Base-by-base conservation (phyloP, 2,329 filamentous ascomycete genomes). In the Xylaria sp. region DNA sequence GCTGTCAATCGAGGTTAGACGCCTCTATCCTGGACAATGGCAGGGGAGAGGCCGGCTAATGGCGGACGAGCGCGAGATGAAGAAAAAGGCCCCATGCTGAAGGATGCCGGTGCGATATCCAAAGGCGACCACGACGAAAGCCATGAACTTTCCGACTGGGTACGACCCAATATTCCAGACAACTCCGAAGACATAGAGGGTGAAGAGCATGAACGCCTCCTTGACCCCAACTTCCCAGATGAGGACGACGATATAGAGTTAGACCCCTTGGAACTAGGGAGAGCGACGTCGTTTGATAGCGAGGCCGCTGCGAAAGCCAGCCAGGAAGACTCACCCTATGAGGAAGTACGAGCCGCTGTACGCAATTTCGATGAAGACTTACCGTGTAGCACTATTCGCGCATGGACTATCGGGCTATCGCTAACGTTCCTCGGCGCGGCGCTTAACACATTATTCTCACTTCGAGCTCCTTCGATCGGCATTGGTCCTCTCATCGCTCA, bases 331-430 rank as follows among this genome's bases (percentile, higher is more conserved):
- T 90, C 87, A 2, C 88, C 87, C 0, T 90, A 90, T 69, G 83
- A 87, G 28, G 87, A 90, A 74, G 87, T 89, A 51, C 80, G 85
- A 49, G 86, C 87, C 35, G 87, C 87, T 7, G 87, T 89, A 2
- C 80, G 80, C 55, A 89, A 89, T 72, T 86, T 84, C 68, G 87
- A 90, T 72, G 84, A 89, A 68, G 83, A 87, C 49, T 72, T 89
- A 25, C 88, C 87, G 0, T 88, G 86, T 76, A 89, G 88, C 72
- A 90, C 88, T 0, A 77, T 89, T 31, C 82, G 87, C 43, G 87
- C 86, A 17, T 90, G 87, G 87, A 80, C 80, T 1, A 88, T 90
- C 63, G 87, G 87, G 3, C 68, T 89, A 54, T 66, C 76, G 3
- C 79, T 89, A 25, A 84, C 87, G 11, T 76, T 85, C 1, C 51